Evolutionary conservation across 1,284 basidiomycete species (phyloP), one percentile per base, ranked within the genome.

Genomic region (Cerrena zonata): DNA sequence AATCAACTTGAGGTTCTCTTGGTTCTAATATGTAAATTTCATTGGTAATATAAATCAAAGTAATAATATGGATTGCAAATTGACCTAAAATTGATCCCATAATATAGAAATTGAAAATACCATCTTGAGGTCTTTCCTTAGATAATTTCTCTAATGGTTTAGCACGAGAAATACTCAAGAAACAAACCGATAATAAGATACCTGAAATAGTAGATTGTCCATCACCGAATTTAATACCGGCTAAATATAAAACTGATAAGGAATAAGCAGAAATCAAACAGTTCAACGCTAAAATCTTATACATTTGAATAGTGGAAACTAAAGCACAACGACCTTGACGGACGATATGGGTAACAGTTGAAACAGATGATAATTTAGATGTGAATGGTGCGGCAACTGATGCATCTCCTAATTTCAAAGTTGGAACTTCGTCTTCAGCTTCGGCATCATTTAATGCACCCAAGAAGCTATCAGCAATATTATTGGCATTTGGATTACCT

Each of bases 301-400:
- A 97, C 94, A 97, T 97, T 71, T 97, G 94, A 52, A 94, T 89
- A 1, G 94, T 97, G 1, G 94, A 94, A 40, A 97, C 94, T 13
- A 97, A 82, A 0, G 94, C 97, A 73, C 94, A 96, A 42, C 94
- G 88, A 22, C 94, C 94, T 72, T 97, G 94, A 41, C 94, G 84
- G 60, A 97, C 95, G 65, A 97, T 96, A 66, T 94, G 92, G 24
- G 90, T 87, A 62, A 96, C 91, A 39, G 94, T 92, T 57, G 88
- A 80, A 51, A 97, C 94, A 64, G 96, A 93, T 21, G 89, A 89
- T 40, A 97, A 70, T 68, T 97, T 97, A 5, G 92, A 95, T 0
- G 94, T 97, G 74, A 97, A 97, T 0, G 94, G 94, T 1, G 94
- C 94, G 11, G 94, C 94, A 62, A 93, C 96, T 3, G 91, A 95